Conservation (phyloP, 1,139 yeast species). For the Taphrina sp. region DNA sequence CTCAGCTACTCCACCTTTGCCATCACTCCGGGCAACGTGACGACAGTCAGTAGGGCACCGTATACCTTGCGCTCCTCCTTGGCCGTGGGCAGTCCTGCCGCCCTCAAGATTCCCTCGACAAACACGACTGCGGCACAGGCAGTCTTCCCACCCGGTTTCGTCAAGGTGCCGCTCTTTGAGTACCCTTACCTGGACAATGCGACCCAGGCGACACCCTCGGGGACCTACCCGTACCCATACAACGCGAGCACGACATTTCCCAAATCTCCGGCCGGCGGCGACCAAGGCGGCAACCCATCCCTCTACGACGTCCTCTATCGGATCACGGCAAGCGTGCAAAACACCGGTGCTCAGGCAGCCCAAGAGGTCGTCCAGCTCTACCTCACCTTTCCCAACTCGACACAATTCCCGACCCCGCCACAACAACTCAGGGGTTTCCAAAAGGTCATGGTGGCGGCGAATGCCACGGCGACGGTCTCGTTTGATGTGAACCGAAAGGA, state of each 20-base stretch:
- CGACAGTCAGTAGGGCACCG: conserved; percentile 2
- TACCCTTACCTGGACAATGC: conserved; percentile 41
- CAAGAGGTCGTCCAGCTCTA: conserved; percentile 59
- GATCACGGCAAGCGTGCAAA: conserved; percentile 53
- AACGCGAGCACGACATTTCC: conserved; percentile 38
- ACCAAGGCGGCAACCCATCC: conserved; percentile 55
- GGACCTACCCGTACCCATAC: conserved; percentile 58
- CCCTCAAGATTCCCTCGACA: conserved; percentile 2
- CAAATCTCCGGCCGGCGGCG: conserved; percentile 57
- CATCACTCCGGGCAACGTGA: conserved; percentile 9
- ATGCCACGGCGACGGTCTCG: conserved; percentile 46
- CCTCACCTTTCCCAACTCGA: conserved; percentile 54
- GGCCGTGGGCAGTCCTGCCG: conserved; percentile 2
- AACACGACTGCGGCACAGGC: conserved; percentile 5
- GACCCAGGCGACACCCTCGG: conserved; percentile 41
- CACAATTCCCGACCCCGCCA: conserved; percentile 44
- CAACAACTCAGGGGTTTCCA: conserved; percentile 60
- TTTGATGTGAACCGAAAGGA: conserved; percentile 58
- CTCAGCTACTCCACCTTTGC: conserved; percentile 55
- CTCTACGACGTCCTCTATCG: conserved; percentile 51
- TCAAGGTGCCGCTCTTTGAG: conserved; percentile 38
- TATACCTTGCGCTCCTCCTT: conserved; percentile 20
- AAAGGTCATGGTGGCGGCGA: conserved; percentile 54
- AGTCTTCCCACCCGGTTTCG: conserved; percentile 4
- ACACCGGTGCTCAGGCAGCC: conserved; percentile 55